A percentile compares a stretch with the other conserved stretches of the same genome.
These are phyloP conservation scores for Botryotinia calthae DNA, from an alignment of 2,329 filamentous ascomycete genomes.

Conservation along the genomic window DNA sequence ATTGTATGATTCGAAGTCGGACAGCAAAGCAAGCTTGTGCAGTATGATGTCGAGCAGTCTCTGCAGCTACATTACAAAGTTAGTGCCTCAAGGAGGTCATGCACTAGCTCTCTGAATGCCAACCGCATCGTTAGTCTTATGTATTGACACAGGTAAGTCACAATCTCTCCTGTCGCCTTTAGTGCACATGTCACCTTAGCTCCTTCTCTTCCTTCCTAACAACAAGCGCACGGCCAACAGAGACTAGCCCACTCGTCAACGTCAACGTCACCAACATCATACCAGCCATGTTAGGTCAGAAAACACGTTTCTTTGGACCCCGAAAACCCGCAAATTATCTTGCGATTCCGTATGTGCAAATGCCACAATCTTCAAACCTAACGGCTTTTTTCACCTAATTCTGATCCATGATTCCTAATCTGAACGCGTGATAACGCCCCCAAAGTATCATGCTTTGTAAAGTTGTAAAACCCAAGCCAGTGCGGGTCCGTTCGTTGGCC, in stretches of 20 bases:
- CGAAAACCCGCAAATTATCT: slow-evolving; percentile 47
- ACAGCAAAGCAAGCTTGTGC: not conserved
- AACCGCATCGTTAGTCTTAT: not conserved
- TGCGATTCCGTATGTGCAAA: slow-evolving; percentile 43
- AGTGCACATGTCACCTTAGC: slow-evolving; percentile 2
- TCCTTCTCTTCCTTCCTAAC: slow-evolving; percentile 27
- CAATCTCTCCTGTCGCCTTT: not conserved
- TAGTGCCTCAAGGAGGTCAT: not conserved
- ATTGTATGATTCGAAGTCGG: not conserved
- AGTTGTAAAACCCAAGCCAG: slow-evolving; percentile 51
- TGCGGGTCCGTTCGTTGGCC: slow-evolving; percentile 51
- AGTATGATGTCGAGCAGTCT: not conserved
- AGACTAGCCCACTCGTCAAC: slow-evolving; percentile 21
- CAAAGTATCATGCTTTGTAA: slow-evolving; percentile 49
- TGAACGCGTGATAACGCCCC: slow-evolving; percentile 38
- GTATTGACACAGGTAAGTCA: not conserved
- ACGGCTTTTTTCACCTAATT: slow-evolving; percentile 39
- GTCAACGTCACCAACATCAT: not conserved
- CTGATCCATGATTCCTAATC: slow-evolving; percentile 32
- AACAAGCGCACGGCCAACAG: slow-evolving; percentile 28
- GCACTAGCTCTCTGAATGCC: slow-evolving; percentile 10
- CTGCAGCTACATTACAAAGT: not conserved
- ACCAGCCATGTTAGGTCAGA: slow-evolving; percentile 3
- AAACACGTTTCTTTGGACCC: slow-evolving; percentile 28
- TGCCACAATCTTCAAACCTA: slow-evolving; percentile 25